Evolutionary conservation across 169 alveolate genomes (phyloP).

Genomic region (Plasmodium chabaudi): DNA sequence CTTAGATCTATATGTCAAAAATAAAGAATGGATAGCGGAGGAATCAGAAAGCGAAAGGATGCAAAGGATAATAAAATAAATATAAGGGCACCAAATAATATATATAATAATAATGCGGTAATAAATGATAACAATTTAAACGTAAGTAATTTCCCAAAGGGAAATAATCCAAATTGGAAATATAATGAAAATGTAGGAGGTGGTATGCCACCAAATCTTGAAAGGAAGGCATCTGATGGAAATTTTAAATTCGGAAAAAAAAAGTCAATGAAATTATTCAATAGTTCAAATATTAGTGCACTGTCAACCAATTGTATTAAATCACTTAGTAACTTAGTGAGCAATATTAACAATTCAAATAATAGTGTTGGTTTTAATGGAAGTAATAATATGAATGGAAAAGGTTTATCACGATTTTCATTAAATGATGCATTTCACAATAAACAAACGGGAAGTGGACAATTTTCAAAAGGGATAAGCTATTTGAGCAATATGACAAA

Average conservation of each 20-base stretch:
- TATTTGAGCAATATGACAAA: constrained; percentile 24
- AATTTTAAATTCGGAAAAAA: constrained; percentile 37
- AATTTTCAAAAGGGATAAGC: constrained; percentile 8
- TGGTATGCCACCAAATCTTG: background rate
- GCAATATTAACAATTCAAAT: constrained; percentile 37
- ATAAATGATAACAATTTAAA: background rate
- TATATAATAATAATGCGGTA: constrained; percentile 5
- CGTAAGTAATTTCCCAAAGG: constrained; percentile 23
- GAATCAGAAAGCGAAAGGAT: constrained; percentile 72
- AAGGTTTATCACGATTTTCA: background rate
- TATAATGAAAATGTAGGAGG: background rate
- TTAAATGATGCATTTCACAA: constrained; percentile 1
- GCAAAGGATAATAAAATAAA: constrained; percentile 41
- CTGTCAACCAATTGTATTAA: constrained; percentile 65
- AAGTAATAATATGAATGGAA: background rate
- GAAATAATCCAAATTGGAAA: constrained; percentile 12
- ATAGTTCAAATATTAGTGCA: constrained; percentile 62
- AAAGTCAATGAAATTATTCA: constrained; percentile 42
- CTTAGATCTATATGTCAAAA: constrained; percentile 18
- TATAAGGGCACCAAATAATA: background rate
- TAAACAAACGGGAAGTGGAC: constrained; percentile 16
- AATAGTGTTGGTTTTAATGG: constrained; percentile 11
- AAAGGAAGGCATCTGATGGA: constrained; percentile 26
- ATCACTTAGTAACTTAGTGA: constrained; percentile 59
- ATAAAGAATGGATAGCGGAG: constrained; percentile 61